Evolutionary conservation across 2,329 filamentous ascomycete genomes (phyloP), one percentile per base, ranked within the genome.

Genomic region (Curvularia sp.): DNA sequence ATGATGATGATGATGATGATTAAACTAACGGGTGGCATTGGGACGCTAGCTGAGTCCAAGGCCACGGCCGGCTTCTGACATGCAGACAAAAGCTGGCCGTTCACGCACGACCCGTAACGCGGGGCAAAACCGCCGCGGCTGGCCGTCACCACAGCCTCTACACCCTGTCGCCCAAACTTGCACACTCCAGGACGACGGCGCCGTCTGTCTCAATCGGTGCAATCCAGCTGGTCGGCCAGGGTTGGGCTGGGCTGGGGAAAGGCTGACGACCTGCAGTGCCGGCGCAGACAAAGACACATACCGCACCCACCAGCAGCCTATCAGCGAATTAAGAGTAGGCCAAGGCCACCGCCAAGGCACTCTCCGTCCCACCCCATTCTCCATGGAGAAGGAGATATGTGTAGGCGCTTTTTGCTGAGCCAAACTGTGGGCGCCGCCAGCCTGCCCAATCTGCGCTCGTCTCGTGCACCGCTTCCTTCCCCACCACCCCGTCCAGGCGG

Each of bases 381-480:
- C 47, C 41, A 64, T 53, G 38, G 57, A 65, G 65, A 63, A 66
- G 65, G 65, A 66, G 57, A 65, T 57, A 65, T 59, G 49, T 47
- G n/a, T n/a, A n/a, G n/a, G n/a, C n/a, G n/a, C n/a, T n/a, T n/a
- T n/a, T n/a, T n/a, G n/a, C n/a, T n/a, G n/a, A n/a, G n/a, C n/a
- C n/a, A n/a, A n/a, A n/a, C n/a, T n/a, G n/a, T n/a, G n/a, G n/a
- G 60, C 63, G 61, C 65, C 53, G 46, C 58, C 48, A 46, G 42
- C 49, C 42, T 52, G 47, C 51, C 52, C 39, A n/a, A 41, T 52
- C 34, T 59, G 38, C 60, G 57, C 56, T 53, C 30, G 55, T 55
- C 21, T 36, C 47, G 38, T 50, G 21, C 57, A 43, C 41, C 36
- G 47, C 52, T 55, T 55, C 57, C 55, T 57, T 63, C 53, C 59